These are phyloP conservation scores for Diaporthe sp. DNA, from an alignment of 2,329 filamentous ascomycete genomes.

Conservation along the genomic window DNA sequence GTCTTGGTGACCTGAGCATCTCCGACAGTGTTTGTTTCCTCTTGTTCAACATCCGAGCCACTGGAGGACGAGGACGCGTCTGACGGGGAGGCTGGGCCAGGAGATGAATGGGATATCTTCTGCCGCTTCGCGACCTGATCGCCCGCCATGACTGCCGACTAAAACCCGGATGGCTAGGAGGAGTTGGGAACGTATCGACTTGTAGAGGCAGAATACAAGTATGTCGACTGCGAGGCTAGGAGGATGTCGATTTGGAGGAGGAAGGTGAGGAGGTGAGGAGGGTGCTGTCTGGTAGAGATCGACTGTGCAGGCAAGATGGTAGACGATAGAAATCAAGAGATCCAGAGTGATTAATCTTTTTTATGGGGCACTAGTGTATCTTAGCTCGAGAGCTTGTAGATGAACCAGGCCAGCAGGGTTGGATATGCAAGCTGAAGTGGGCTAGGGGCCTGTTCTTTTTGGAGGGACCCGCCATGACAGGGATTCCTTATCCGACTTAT, in stretches of 20 bases:
- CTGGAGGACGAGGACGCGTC: constrained; percentile 35
- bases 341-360: constrained; percentile 12
- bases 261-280: background rate
- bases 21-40: constrained; percentile 43
- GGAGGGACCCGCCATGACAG: background rate
- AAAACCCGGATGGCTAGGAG: background rate
- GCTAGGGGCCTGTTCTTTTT: background rate
- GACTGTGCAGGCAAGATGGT: background rate
- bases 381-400: background rate
- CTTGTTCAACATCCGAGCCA: constrained; percentile 37
- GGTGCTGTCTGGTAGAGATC: background rate
- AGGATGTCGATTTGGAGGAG: background rate
- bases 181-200: background rate
- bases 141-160: constrained; percentile 9
- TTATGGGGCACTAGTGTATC: constrained; percentile 15
- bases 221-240: background rate
- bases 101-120: constrained; percentile 53
- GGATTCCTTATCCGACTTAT: constrained; percentile 49
- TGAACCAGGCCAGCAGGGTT: background rate
- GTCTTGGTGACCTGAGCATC: constrained; percentile 61
- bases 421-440: background rate
- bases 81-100: constrained; percentile 24
- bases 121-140: constrained; percentile 53
- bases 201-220: background rate
- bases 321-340: background rate